These are phyloP conservation scores for Debaryomyces hansenii DNA, from an alignment of 805 yeast species.

Conservation along the genomic window DNA sequence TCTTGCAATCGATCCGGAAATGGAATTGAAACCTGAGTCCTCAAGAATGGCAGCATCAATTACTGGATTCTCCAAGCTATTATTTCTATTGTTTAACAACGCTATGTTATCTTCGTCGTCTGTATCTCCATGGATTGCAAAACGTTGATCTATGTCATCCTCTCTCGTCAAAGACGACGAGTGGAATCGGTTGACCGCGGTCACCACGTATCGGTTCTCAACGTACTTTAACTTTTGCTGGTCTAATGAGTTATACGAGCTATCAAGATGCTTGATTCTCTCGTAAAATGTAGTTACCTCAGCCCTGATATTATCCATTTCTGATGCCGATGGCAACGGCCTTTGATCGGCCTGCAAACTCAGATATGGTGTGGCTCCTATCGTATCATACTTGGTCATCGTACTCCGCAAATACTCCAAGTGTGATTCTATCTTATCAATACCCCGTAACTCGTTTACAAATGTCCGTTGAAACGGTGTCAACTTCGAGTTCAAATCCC, in stretches of 20 bases:
- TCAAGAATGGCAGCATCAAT: conserved; percentile 18
- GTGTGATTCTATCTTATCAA: conserved; percentile 35
- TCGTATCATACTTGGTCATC: conserved; percentile 31
- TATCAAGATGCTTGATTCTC: conserved; percentile 37
- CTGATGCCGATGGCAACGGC: conserved; percentile 40
- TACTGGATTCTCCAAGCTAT: conserved; percentile 20
- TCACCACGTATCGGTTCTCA: conserved; percentile 38
- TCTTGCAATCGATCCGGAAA: conserved; percentile 36
- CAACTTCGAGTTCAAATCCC: conserved; percentile 49
- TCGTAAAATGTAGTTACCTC: conserved; percentile 25
- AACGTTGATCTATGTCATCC: conserved; percentile 5
- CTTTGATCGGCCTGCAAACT: conserved; percentile 54
- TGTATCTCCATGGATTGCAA: conserved; percentile 18
- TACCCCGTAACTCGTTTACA: conserved; percentile 37
- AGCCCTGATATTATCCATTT: conserved; percentile 32
- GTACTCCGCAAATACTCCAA: conserved; percentile 24
- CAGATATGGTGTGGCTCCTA: conserved; percentile 24
- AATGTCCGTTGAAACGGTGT: conserved; percentile 49
- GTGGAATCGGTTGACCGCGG: conserved; percentile 34
- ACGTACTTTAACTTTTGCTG: conserved; percentile 20
- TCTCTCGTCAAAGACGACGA: conserved; percentile 13
- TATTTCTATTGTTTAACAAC: conserved; percentile 20
- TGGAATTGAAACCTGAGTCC: conserved; percentile 28
- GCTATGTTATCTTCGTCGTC: conserved; percentile 33
- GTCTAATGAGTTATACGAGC: conserved; percentile 28